A percentile compares a stretch with the other conserved stretches of the same genome.
These are phyloP conservation scores for Starmerella bombicola DNA, from an alignment of 805 yeast species.

Conservation along the genomic window DNA sequence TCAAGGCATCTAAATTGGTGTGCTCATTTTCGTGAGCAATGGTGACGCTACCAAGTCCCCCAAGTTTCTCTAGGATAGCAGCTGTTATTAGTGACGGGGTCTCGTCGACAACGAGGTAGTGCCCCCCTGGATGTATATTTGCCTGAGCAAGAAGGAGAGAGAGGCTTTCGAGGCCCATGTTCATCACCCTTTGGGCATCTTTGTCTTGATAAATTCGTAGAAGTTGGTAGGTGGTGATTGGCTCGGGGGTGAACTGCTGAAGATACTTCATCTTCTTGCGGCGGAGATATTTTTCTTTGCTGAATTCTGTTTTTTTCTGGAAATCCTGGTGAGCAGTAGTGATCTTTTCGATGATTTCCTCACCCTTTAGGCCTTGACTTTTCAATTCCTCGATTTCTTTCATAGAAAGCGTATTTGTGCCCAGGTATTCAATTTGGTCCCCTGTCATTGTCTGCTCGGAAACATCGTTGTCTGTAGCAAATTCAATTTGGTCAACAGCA, in stretches of 20 bases:
- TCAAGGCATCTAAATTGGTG: conserved; percentile 61
- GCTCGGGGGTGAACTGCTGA: conserved; percentile 71
- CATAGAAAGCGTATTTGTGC: conserved; percentile 55
- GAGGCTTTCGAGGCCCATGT: conserved; percentile 72
- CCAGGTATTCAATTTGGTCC: conserved; percentile 53
- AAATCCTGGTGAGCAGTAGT: conserved; percentile 76
- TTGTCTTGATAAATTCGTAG: conserved; percentile 65
- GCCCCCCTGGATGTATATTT: conserved; percentile 81
- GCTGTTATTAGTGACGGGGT: conserved; percentile 85
- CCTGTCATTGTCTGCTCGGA: conserved; percentile 53
- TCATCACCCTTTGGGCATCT: conserved; percentile 59
- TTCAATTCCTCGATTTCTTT: conserved; percentile 82
- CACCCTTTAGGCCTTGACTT: conserved; percentile 57
- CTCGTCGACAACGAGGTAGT: conserved; percentile 78
- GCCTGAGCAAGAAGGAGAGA: conserved; percentile 68
- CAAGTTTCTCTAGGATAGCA: conserved; percentile 83
- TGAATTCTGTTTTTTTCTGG: conserved; percentile 73
- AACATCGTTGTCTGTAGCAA: conserved; percentile 29
- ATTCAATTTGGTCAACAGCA: conserved; percentile 25
- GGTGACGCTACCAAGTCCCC: conserved; percentile 53
- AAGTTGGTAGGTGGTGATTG: conserved; percentile 56
- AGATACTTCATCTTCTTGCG: conserved; percentile 87
- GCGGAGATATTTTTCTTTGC: conserved; percentile 83
- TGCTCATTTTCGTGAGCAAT: conserved; percentile 89
- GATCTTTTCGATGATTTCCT: conserved; percentile 66